Evolutionary conservation across 1,284 basidiomycete genomes (phyloP).

Genomic region (Papiliotrema flavescens): DNA sequence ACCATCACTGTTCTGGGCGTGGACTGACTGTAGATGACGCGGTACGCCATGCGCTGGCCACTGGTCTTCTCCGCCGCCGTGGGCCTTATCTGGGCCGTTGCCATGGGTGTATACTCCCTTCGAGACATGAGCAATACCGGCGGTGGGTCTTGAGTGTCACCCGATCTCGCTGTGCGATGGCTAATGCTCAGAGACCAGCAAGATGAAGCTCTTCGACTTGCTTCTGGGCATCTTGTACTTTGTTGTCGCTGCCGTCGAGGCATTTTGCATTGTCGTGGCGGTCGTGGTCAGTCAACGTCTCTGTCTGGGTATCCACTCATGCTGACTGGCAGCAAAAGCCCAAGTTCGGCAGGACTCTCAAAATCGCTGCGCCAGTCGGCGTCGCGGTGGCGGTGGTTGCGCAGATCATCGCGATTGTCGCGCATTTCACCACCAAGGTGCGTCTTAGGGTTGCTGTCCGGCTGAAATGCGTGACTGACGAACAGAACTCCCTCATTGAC

Average conservation of each 20-base stretch:
- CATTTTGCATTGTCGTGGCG: slow-evolving; percentile 59
- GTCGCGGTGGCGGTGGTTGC: slow-evolving; percentile 56
- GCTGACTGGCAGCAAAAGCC: slow-evolving; percentile 57
- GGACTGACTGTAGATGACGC: slow-evolving; percentile 22
- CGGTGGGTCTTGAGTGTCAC: too few relatives aligned
- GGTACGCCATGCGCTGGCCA: slow-evolving; percentile 34
- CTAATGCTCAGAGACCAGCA: slow-evolving; percentile 12
- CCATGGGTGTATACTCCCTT: slow-evolving; percentile 27
- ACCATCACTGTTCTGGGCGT: not conserved
- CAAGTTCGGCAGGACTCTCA: slow-evolving; percentile 57
- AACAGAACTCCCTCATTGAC: slow-evolving; percentile 55
- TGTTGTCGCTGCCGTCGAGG: slow-evolving; percentile 56
- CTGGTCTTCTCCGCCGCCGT: slow-evolving; percentile 30
- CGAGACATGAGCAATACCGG: slow-evolving; percentile 15
- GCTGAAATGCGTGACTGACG: not conserved
- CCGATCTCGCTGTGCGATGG: not conserved
- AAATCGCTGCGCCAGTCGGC: slow-evolving; percentile 56
- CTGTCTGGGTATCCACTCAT: not conserved
- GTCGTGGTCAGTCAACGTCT: slow-evolving; percentile 53
- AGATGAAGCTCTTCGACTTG: slow-evolving; percentile 25
- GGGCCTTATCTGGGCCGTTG: slow-evolving; percentile 36
- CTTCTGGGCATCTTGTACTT: slow-evolving; percentile 47
- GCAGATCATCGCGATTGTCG: slow-evolving; percentile 58
- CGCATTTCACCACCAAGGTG: slow-evolving; percentile 66
- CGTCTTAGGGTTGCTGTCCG: not conserved